Percentiles rank a stretch among this genome's conserved stretches.
phyloP scores from a whole-genome alignment of 2,329 filamentous ascomycete species.

The Curvularia sp. region DNA sequence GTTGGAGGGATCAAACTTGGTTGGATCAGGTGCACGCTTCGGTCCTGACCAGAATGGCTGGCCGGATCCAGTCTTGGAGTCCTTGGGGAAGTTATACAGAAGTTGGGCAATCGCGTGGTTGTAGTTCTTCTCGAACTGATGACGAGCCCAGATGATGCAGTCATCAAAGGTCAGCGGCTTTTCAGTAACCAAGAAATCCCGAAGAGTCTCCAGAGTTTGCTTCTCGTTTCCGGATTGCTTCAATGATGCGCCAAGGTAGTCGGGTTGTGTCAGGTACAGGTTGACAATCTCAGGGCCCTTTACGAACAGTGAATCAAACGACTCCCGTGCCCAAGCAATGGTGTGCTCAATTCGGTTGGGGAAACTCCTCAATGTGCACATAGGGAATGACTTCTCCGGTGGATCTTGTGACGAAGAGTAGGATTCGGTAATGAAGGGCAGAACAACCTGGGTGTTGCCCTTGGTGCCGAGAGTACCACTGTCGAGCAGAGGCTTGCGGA shows the following conservation, averaged over 20 bases:
- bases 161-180: slow-evolving; percentile 93
- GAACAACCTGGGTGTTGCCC: slow-evolving; percentile 95
- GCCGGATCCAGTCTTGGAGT: slow-evolving; percentile 84
- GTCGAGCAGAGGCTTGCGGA: slow-evolving; percentile 94
- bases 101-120: slow-evolving; percentile 96
- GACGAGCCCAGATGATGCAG: slow-evolving; percentile 93
- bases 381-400: slow-evolving; percentile 97
- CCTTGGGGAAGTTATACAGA: slow-evolving; percentile 96
- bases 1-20: slow-evolving; percentile 87
- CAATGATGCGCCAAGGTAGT: slow-evolving; percentile 84
- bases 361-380: slow-evolving; percentile 97
- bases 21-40: slow-evolving; percentile 90
- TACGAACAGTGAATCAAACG: slow-evolving; percentile 93
- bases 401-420: slow-evolving; percentile 98
- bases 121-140: slow-evolving; percentile 95
- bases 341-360: slow-evolving; percentile 99
- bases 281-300: slow-evolving; percentile 94
- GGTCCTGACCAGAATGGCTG: slow-evolving; percentile 97
- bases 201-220: slow-evolving; percentile 86
- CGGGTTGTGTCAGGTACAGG: slow-evolving; percentile 87
- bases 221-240: slow-evolving; percentile 97
- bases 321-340: slow-evolving; percentile 95
- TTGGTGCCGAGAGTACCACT: slow-evolving; percentile 98
- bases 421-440: slow-evolving; percentile 90
- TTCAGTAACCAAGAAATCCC: slow-evolving; percentile 88